Evolutionary conservation across 139 green algal species (phyloP), one percentile per base, ranked within the genome.

Genomic region (Chlamydomonas schloesseri): DNA sequence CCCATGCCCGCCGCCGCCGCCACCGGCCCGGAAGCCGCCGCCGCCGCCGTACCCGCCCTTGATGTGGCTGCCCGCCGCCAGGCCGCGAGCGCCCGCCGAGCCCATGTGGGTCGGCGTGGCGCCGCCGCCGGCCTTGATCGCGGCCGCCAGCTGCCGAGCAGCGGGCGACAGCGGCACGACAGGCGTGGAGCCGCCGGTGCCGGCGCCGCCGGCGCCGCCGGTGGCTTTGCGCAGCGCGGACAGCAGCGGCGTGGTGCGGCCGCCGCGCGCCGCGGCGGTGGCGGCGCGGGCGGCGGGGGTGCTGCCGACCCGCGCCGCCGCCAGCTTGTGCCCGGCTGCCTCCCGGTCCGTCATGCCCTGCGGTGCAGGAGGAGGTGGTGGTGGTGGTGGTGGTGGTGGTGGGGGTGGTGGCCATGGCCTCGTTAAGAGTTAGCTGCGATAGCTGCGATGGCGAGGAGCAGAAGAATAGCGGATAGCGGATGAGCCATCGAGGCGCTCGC

Each of bases 281-380:
- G 65, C 75, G 55, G 71, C 14, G 28, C 75, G 36, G 17, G 60
- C 71, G 13, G 71, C 79, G 31, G 23, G 57, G 17, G 47, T 67
- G 64, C 79, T 85, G 79, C 65, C 78, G 62, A 68, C 42, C 83
- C 82, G 82, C 42, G 82, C 58, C 5, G 71, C 82, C 15, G 82
- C 82, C 58, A 88, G 82, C 23, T 69, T n/a, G 73, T 88, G 71
- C 17, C 58, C 82, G 21, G 73, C 72, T 24, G 60, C 26, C 82
- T 82, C 70, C 24, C 69, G 69, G 37, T 83, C 79, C 36, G 79
- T 69, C 2, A 77, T 33, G 47, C 47, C 64, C 79, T 85, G 79
- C 26, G n/a, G 13, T 24, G 46, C 26, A 20, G 34, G 78, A 21
- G 55, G 21, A 24, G 60, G 60, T 67, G 24, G 20, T 20, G 28